A percentile compares a stretch with the other conserved stretches of the same genome.
Evolutionary conservation across 176 grass and related monocot species (phyloP).

Genomic region (Oryza officinalis): DNA sequence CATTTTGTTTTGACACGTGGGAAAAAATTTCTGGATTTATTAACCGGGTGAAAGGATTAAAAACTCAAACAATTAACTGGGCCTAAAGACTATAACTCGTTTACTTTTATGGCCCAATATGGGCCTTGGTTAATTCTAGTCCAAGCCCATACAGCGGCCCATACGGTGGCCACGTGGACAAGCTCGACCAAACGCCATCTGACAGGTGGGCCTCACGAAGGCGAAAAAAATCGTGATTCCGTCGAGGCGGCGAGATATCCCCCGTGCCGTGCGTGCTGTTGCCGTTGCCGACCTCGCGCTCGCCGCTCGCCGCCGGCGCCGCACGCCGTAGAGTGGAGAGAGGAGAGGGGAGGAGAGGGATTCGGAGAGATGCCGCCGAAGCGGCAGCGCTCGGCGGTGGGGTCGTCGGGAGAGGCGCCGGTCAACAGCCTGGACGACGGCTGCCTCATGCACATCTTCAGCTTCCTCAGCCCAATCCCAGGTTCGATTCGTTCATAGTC

Average conservation of each 20-base stretch:
- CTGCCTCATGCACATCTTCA: constrained; percentile 97
- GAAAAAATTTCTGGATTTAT: too few species aligned
- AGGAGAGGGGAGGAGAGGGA: not conserved
- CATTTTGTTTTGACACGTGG: too few species aligned
- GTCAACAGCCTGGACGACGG: constrained; percentile 80
- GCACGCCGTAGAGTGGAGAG: not conserved
- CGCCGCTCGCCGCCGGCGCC: constrained; percentile 16
- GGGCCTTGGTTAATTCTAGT: not conserved
- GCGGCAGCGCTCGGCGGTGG: constrained; percentile 36
- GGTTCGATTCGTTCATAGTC: constrained; percentile 47
- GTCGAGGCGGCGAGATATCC: not conserved
- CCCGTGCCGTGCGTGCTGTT: constrained; percentile 21
- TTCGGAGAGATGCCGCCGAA: constrained; percentile 42
- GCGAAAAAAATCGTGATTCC: not conserved
- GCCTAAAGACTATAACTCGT: not conserved
- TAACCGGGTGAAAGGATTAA: not conserved
- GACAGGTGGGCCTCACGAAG: not conserved
- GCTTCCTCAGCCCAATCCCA: constrained; percentile 93
- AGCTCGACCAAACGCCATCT: not conserved
- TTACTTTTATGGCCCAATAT: not conserved
- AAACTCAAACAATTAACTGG: not conserved
- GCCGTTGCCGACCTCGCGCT: not conserved
- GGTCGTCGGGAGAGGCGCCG: constrained; percentile 29
- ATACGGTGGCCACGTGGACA: not conserved
- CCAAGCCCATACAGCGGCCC: not conserved